These are phyloP conservation scores for Rhododendron kiyosumense DNA, from an alignment of 148 eudicot genomes.

Conservation along the genomic window DNA sequence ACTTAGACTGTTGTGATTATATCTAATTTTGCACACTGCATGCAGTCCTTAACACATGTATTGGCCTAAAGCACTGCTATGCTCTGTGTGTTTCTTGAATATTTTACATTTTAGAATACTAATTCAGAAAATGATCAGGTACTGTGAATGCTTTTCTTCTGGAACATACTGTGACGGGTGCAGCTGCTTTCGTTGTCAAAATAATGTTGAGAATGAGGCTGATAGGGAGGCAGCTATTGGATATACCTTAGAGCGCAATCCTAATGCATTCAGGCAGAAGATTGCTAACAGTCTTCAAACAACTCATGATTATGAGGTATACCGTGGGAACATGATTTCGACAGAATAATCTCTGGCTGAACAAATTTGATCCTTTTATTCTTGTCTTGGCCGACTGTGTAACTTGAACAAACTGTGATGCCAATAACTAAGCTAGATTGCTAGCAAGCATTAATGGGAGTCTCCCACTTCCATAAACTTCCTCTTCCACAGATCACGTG, in stretches of 20 bases:
- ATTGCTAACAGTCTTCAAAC: slow-evolving; percentile 38
- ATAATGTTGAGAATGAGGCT: slow-evolving; percentile 42
- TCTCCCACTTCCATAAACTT: neutral
- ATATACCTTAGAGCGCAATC: slow-evolving; percentile 45
- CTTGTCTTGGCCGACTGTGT: neutral
- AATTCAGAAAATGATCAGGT: slow-evolving; percentile 23
- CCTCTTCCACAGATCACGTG: neutral
- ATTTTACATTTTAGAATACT: neutral
- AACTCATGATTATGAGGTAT: slow-evolving; percentile 33
- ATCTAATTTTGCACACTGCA: neutral
- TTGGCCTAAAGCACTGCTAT: neutral
- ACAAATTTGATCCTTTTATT: neutral
- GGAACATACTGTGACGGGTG: slow-evolving; percentile 55
- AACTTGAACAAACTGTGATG: neutral
- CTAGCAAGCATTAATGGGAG: neutral
- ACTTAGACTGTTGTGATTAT: neutral
- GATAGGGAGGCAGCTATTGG: slow-evolving; percentile 40
- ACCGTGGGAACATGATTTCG: neutral
- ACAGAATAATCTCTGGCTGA: neutral
- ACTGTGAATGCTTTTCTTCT: slow-evolving; percentile 57
- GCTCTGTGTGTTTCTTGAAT: neutral
- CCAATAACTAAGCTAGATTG: neutral
- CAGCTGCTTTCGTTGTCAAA: slow-evolving; percentile 49
- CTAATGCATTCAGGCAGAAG: slow-evolving; percentile 54
- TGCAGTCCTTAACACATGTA: neutral